Base-by-base conservation (phyloP, 768 basidiomycete species). In the Floccularia luteovirens region DNA sequence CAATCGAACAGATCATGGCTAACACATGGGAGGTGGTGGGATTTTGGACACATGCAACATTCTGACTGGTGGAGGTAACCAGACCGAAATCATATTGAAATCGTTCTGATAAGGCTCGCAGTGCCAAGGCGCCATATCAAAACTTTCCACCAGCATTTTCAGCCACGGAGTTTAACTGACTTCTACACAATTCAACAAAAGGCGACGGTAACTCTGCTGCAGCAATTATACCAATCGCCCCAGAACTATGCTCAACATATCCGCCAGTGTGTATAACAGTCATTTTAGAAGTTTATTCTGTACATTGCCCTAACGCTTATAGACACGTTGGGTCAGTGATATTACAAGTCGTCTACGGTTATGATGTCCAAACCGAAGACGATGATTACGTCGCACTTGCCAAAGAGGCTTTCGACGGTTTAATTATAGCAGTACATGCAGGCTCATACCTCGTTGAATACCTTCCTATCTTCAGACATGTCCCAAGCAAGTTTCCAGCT, bases 381-480 rank as follows among this genome's bases (percentile, higher is more conserved):
- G 69, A 73, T 38, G 61, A 55, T 12, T 61, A 67, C 39, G 46
- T 68, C 16, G 46, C 39, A 10, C 39, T 60, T 25, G 57, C 54
- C 1, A 46, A 61, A 5, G 47, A 48, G 3, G 48, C 48, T 13
- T 47, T 57, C 41, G 23, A 31, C 5, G 39, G 44, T 10, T 3
- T 62, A n/a, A 2, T 50, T 8, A 51, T 51, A 24, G 60, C 61
- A 3, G 59, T 60, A 11, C 59, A 63, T 43, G 57, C 60, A 20
- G 67, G 69, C 14, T 51, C 53, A 0, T 70, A 57, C 42, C 45
- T 69, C 7, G 72, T 73, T 2, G 72, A 66, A 24, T 54, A 47
- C 23, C 41, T 64, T 23, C 63, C 65, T 12, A 24, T 48, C 8
- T 45, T 64, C 42, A 58, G 53, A 43, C 46, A 55, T 37, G 41